Conservation (phyloP, 2,329 filamentous ascomycete species). For the Aspergillus costaricaensis region DNA sequence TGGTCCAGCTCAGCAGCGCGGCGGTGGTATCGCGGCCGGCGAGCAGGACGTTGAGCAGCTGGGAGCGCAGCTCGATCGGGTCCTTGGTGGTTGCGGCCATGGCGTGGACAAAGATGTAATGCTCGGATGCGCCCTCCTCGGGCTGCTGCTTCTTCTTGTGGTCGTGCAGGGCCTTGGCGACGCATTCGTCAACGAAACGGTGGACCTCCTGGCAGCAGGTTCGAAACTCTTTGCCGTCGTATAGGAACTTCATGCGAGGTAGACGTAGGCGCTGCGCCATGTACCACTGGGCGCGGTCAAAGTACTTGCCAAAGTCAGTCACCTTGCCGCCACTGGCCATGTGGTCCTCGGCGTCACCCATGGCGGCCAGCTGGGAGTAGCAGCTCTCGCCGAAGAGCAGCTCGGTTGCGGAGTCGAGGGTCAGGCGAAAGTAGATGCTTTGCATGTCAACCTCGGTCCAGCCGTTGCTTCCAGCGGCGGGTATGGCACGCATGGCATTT, state of each 20-base stretch:
- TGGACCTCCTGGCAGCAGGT: constrained; percentile 17
- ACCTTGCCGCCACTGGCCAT: not conserved
- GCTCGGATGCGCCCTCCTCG: not conserved
- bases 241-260: constrained; percentile 24
- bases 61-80: constrained; percentile 49
- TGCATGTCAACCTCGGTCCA: constrained; percentile 66
- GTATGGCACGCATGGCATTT: constrained; percentile 69
- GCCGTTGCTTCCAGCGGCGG: constrained; percentile 52
- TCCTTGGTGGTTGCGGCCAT: constrained; percentile 50
- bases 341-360: constrained; percentile 38
- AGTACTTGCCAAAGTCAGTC: constrained; percentile 34
- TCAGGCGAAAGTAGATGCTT: constrained; percentile 80
- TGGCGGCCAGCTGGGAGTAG: constrained; percentile 49
- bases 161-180: constrained; percentile 26
- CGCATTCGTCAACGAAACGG: constrained; percentile 24
- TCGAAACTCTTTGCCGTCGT: constrained; percentile 21
- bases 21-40: constrained; percentile 45
- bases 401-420: constrained; percentile 81
- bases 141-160: constrained; percentile 27
- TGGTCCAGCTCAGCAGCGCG: constrained; percentile 43
- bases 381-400: constrained; percentile 81
- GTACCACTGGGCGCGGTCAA: constrained; percentile 37
- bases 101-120: constrained; percentile 54
- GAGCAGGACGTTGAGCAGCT: constrained; percentile 54
- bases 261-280: constrained; percentile 24